Base-by-base conservation (phyloP, 805 yeast genomes). In the Metschnikowia colocasiae region DNA sequence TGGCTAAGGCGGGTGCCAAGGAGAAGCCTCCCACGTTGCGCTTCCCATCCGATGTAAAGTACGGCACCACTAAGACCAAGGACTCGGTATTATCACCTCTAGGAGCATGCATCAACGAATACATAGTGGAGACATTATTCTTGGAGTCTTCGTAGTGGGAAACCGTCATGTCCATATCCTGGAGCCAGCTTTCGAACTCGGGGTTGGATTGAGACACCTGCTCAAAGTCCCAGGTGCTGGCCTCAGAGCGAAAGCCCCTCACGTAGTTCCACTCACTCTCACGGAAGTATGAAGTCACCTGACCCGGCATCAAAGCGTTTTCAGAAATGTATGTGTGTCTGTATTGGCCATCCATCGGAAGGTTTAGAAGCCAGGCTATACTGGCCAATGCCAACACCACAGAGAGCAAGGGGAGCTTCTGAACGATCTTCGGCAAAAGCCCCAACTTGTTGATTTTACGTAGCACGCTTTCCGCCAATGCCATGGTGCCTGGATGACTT, bases 11-110 rank as follows among this genome's bases (percentile, higher is more conserved):
- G 15, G 87, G 62, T 1, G 83, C 78, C 29, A 91, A 63, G 0
- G 96, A 79, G 32, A 87, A 72, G 2, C 95, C 99, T 34, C 96
- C 95, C 48, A 81, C 74, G 63, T 94, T 94, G 59, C 68, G 73
- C 44, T 75, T 73, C 2, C 79, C 80, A 40, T 82, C 87, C 5
- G 81, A 67, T 45, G 87, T 87, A 41, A 60, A 64, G 92, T 96
- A 94, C 0, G 98, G 97, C 6, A 94, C 89, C 7, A 83, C 86
- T 38, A 94, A 64, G 1, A 91, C 95, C 80, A 94, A 84, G 0
- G 97, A 88, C 65, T 94, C 99, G 1, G 98, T 90, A 50, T 91
- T 94, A 59, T 92, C 98, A 23, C 97, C 97, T 52, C 96, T 73
- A 7, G 98, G 96, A 0, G 96, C 94, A 60, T 88, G 96, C 66